Percentiles rank a stretch among this genome's conserved stretches.
Conservation (phyloP, 2,329 filamentous ascomycete genomes). For the Fusarium multiceps region DNA sequence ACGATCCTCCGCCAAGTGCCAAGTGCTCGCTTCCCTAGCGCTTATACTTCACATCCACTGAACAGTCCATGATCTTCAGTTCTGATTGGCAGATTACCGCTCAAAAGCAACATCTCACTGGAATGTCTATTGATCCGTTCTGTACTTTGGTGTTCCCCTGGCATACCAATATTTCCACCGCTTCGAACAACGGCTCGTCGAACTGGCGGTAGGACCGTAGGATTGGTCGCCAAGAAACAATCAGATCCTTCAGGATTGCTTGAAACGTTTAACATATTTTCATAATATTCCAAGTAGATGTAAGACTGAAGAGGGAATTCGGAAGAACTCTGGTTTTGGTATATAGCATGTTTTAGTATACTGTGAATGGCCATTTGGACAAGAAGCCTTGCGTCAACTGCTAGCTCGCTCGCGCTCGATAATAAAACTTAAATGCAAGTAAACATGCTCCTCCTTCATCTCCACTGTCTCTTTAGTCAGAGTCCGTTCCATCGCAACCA, state of each 20-base stretch:
- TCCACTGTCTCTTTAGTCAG: too few relatives aligned
- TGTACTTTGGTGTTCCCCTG: neutral
- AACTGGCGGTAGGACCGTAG: neutral
- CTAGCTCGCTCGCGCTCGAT: accelerated
- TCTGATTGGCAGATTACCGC: neutral
- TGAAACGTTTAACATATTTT: neutral
- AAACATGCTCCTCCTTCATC: too few relatives aligned
- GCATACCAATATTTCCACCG: neutral
- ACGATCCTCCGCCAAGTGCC: neutral
- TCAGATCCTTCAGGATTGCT: neutral
- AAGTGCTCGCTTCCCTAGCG: neutral
- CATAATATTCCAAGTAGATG: neutral
- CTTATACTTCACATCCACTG: neutral
- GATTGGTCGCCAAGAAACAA: neutral
- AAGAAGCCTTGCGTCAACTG: too few relatives aligned
- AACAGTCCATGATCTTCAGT: neutral
- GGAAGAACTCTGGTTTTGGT: neutral
- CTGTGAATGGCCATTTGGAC: accelerated
- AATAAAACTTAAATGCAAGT: neutral
- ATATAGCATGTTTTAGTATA: neutral
- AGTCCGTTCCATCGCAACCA: neutral
- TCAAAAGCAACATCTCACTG: neutral
- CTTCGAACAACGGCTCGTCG: neutral
- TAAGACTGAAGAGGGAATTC: accelerated
- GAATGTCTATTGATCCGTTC: neutral